A percentile compares a stretch with the other conserved stretches of the same genome.
These are phyloP conservation scores for Fusarium nurragi DNA, from an alignment of 2,329 filamentous ascomycete species.

Conservation along the genomic window DNA sequence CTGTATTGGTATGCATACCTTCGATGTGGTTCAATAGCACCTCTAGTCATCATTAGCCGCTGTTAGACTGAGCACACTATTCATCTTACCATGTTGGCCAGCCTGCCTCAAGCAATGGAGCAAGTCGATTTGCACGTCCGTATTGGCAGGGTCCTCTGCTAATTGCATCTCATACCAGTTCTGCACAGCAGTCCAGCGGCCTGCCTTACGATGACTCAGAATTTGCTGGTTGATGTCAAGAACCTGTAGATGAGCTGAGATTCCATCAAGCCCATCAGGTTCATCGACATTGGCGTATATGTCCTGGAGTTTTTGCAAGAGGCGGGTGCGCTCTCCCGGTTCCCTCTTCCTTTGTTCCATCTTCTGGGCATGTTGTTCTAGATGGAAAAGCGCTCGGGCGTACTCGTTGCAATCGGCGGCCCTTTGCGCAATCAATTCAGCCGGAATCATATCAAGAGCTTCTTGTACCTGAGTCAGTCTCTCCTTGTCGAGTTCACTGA, in stretches of 20 bases:
- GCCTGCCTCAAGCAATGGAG: conserved; percentile 91
- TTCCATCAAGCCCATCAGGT: conserved; percentile 93
- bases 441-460: conserved; percentile 71
- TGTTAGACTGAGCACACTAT: conserved; percentile 25
- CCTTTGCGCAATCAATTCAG: conserved; percentile 77
- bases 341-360: conserved; percentile 57
- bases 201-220: conserved; percentile 89
- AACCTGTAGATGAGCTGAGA: conserved; percentile 85
- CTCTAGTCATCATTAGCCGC: conserved; percentile 61
- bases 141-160: conserved; percentile 78
- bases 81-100: conserved; percentile 85
- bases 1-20: conserved; percentile 68
- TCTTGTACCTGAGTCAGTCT: conserved; percentile 60
- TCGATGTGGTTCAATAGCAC: conserved; percentile 88
- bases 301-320: conserved; percentile 83
- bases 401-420: conserved; percentile 96
- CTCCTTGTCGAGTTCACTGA: conserved; percentile 55
- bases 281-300: conserved; percentile 99
- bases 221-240: conserved; percentile 95
- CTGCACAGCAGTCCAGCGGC: conserved; percentile 92
- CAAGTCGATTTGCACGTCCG: conserved; percentile 82
- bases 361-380: conserved; percentile 84
- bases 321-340: conserved; percentile 65
- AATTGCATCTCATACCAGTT: conserved; percentile 97
- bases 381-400: conserved; percentile 89